Evolutionary conservation across 768 basidiomycete genomes (phyloP), one percentile per base, ranked within the genome.

Genomic region (Trametes sanguinea): DNA sequence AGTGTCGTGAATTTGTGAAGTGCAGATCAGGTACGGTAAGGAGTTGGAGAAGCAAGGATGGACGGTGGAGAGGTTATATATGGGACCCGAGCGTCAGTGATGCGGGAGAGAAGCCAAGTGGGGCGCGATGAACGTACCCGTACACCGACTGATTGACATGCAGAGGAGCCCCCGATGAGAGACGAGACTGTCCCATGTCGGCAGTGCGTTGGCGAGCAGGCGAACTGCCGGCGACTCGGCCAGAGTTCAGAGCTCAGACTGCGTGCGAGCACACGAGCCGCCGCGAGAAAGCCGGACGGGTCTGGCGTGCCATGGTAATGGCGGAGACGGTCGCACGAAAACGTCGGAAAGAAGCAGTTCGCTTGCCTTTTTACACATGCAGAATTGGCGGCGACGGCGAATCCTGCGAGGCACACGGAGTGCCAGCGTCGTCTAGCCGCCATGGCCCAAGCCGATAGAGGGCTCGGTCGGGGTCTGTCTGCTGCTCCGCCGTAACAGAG

Each of bases 361-460:
- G 50, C 10, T n/a, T 30, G 42, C 39, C 60, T 61, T 54, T 46
- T 37, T 44, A 6, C 48, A 27, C 56, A 50, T 46, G 51, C 35
- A 11, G 11, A 17, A 13, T 9, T 10, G 30, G 22, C 60, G 54
- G 45, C 48, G 42, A 54, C n/a, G 68, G 68, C 63, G 66, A 67
- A 63, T 66, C 58, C 61, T 71, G 70, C 70, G 70, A 71, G 68
- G 70, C 65, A 65, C 68, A 54, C 70, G 70, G 70, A 69, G 63
- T 60, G 47, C 40, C 51, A 53, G 52, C 56, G 39, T 27, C 48
- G 29, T n/a, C 48, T 22, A 50, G 14, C 48, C n/a, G 46, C 37
- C 37, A 47, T 42, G 40, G 27, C 39, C n/a, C 27, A 17, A 52
- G 51, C 58, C 51, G 42, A 45, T 44, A 42, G 59, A 37, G 32